Evolutionary conservation across 2,329 filamentous ascomycete genomes (phyloP).

Genomic region (Herpotrichia juniperi): DNA sequence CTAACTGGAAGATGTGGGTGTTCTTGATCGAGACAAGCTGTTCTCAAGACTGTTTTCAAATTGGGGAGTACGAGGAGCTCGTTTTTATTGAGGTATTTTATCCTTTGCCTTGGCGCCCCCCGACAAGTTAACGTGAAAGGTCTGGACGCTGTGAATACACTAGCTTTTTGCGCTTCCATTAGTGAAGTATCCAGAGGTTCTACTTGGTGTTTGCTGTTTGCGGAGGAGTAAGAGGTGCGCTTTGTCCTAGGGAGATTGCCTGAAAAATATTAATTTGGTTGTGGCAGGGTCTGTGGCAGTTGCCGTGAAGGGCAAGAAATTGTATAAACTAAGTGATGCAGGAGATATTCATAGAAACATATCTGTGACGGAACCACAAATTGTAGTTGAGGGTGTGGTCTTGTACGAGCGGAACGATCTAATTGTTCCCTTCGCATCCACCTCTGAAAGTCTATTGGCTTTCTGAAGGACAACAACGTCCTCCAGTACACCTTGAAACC

Average conservation of each 20-base stretch:
- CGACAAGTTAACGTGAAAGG: constrained; percentile 24
- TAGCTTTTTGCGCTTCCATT: constrained; percentile 21
- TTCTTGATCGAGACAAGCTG: too few species aligned
- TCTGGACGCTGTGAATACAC: constrained; percentile 26
- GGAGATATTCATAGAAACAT: background rate
- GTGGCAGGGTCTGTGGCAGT: constrained; percentile 14
- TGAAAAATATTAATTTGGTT: constrained; percentile 11
- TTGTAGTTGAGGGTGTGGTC: constrained; percentile 2
- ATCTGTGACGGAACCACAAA: background rate
- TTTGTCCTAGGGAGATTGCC: constrained; percentile 16
- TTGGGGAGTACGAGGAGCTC: background rate
- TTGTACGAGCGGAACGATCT: background rate
- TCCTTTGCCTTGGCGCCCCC: constrained; percentile 7
- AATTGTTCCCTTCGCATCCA: background rate
- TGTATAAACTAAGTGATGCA: constrained; percentile 1
- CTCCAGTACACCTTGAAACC: background rate
- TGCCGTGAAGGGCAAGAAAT: constrained; percentile 13
- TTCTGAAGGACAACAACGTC: background rate
- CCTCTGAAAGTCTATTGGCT: background rate
- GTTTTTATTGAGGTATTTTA: constrained; percentile 8
- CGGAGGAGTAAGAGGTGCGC: background rate
- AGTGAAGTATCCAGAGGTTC: constrained; percentile 4
- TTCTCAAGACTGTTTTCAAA: too few species aligned
- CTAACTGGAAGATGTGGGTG: too few species aligned
- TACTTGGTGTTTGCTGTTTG: background rate